A percentile compares a stretch with the other conserved stretches of the same genome.
Conservation (phyloP, 805 yeast genomes). For the Suhomyces prunicola region DNA sequence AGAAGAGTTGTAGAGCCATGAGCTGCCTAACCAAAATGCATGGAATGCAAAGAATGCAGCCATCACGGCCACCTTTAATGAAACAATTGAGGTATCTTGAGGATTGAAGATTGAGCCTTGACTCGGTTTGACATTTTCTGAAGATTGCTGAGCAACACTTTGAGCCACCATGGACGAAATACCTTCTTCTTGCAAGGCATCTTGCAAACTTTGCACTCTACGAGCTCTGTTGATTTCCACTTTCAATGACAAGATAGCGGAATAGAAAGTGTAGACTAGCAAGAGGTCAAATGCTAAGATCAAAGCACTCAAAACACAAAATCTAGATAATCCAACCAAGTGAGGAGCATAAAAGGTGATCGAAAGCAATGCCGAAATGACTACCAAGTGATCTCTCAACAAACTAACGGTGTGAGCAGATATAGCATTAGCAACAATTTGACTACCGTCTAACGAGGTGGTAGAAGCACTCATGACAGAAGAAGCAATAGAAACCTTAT, state of each 20-base stretch:
- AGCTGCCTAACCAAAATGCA: constrained; percentile 63
- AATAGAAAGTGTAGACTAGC: constrained; percentile 73
- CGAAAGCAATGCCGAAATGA: constrained; percentile 66
- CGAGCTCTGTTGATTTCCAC: constrained; percentile 85
- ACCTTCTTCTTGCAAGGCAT: constrained; percentile 91
- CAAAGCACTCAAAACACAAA: constrained; percentile 70
- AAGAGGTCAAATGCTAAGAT: constrained; percentile 69
- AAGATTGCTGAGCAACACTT: constrained; percentile 54
- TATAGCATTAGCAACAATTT: constrained; percentile 42
- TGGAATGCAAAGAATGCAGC: constrained; percentile 61
- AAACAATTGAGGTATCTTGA: constrained; percentile 37
- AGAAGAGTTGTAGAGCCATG: constrained; percentile 53
- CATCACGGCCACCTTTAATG: constrained; percentile 59
- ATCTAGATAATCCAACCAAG: constrained; percentile 72
- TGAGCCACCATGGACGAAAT: constrained; percentile 67
- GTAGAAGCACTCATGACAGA: constrained; percentile 45
- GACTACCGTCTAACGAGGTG: constrained; percentile 36
- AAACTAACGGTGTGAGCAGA: constrained; percentile 46
- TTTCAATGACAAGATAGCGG: constrained; percentile 82
- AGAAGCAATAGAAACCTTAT: constrained; percentile 69
- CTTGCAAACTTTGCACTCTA: constrained; percentile 71
- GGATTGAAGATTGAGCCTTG: constrained; percentile 22
- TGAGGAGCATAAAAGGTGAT: constrained; percentile 63
- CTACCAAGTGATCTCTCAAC: constrained; percentile 73
- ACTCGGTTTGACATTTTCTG: constrained; percentile 35